These are phyloP conservation scores for Aquilaria sinensis DNA, from an alignment of 345 rosid genomes.

Conservation along the genomic window DNA sequence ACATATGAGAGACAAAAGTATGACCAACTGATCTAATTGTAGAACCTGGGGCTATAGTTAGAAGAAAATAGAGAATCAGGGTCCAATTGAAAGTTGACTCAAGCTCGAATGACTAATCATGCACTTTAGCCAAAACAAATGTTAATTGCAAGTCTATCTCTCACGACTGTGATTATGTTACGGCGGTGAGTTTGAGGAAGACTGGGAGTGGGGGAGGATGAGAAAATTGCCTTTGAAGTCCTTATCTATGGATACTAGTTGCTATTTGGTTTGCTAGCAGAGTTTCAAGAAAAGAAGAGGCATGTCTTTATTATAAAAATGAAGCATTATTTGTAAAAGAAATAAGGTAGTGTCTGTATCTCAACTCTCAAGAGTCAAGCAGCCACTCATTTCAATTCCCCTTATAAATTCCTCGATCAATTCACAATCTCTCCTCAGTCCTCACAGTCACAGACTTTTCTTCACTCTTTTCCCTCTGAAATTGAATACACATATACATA, in stretches of 20 bases:
- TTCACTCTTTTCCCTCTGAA: constrained; percentile 2
- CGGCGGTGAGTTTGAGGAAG: constrained; percentile 10
- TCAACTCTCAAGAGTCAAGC: constrained; percentile 6
- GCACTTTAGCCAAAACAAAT: no score
- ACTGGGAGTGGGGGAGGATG: constrained; percentile 1
- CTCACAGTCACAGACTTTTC: constrained; percentile 21
- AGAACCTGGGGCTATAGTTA: no score
- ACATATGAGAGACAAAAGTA: no score
- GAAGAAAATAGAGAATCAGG: no score
- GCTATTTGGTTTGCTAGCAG: constrained; percentile 10
- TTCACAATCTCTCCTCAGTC: constrained; percentile 16
- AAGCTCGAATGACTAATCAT: no score
- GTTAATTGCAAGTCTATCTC: no score
- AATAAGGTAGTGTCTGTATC: background rate
- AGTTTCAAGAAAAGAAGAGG: constrained; percentile 39
- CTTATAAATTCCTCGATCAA: constrained; percentile 35
- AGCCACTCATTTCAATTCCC: constrained; percentile 4
- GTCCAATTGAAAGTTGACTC: no score
- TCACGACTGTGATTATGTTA: background rate
- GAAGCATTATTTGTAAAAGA: constrained; percentile 8
- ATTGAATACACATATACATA: no score
- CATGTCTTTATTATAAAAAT: constrained; percentile 41
- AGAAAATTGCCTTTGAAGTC: constrained; percentile 8
- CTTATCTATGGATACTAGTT: background rate
- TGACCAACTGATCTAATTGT: no score